phyloP scores from a whole-genome alignment of 352 stramenopile genomes.

The Phytophthora ramorum region DNA sequence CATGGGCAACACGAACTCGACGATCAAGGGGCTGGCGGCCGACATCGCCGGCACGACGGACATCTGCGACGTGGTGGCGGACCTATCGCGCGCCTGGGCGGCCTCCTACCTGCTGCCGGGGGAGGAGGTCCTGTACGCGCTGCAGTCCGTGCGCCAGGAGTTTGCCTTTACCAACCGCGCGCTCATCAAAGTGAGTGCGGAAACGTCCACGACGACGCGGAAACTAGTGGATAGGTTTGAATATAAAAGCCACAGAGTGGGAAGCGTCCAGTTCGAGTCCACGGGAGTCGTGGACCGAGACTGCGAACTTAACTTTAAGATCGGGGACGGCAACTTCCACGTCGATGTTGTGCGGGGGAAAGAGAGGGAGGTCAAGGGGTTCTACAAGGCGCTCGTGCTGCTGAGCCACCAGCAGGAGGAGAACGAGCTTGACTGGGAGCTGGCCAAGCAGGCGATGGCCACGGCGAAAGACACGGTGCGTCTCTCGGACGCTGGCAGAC shows the following conservation, averaged over 20 bases:
- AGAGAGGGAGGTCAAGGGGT: constrained; percentile 33
- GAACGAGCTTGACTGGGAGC: constrained; percentile 47
- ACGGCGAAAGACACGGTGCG: constrained; percentile 41
- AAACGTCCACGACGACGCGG: constrained; percentile 40
- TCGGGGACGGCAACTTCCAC: constrained; percentile 34
- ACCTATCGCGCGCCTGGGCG: constrained; percentile 34
- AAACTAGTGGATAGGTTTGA: constrained; percentile 46
- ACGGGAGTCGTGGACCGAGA: constrained; percentile 55
- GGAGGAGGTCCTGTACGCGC: constrained; percentile 54
- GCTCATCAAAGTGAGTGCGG: constrained; percentile 44
- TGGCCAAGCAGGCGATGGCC: constrained; percentile 32
- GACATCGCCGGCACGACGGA: constrained; percentile 55
- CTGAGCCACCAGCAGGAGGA: constrained; percentile 43
- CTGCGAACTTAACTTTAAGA: constrained; percentile 50
- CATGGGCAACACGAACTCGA: constrained; percentile 37
- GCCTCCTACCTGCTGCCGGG: constrained; percentile 43
- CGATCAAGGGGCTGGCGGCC: constrained; percentile 49
- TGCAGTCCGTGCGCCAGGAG: constrained; percentile 62
- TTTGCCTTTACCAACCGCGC: constrained; percentile 65
- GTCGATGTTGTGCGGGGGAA: constrained; percentile 43
- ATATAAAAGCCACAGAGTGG: constrained; percentile 35
- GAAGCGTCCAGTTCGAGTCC: constrained; percentile 49
- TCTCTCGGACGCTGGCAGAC: constrained; percentile 37
- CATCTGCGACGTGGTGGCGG: constrained; percentile 49
- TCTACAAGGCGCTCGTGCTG: constrained; percentile 54